These are phyloP conservation scores for Magnusiomyces sp. DNA, from an alignment of 1,139 yeast species.

Conservation along the genomic window DNA sequence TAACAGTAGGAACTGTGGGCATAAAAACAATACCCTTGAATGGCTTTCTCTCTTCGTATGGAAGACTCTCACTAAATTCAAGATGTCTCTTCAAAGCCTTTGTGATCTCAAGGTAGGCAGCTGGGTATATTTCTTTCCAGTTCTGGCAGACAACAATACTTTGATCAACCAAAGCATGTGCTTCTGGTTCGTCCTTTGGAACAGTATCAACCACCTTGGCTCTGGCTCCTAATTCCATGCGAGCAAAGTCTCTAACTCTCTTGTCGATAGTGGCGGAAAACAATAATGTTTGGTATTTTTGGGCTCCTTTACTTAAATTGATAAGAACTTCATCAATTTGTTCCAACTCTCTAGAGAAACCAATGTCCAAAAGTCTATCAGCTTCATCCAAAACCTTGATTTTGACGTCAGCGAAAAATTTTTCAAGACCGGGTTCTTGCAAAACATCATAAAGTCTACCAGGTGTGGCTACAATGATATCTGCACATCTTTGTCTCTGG, in stretches of 20 bases:
- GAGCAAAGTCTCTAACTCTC: slow-evolving; percentile 58
- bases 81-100: slow-evolving; percentile 22
- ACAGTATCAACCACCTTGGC: slow-evolving; percentile 71
- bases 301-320: slow-evolving; percentile 26
- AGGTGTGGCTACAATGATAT: slow-evolving; percentile 80
- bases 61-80: slow-evolving; percentile 23
- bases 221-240: slow-evolving; percentile 51
- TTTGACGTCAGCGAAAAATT: slow-evolving; percentile 46
- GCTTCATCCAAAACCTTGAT: slow-evolving; percentile 83
- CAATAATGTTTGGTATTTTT: slow-evolving; percentile 51
- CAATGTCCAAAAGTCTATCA: slow-evolving; percentile 69
- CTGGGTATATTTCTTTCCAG: slow-evolving; percentile 32
- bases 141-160: slow-evolving; percentile 43
- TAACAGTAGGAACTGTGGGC: slow-evolving; percentile 68
- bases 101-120: slow-evolving; percentile 27
- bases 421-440: slow-evolving; percentile 37
- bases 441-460: slow-evolving; percentile 68
- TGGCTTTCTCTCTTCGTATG: slow-evolving; percentile 22
- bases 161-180: slow-evolving; percentile 70
- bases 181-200: slow-evolving; percentile 63
- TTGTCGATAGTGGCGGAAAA: slow-evolving; percentile 85
- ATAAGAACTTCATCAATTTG: slow-evolving; percentile 45
- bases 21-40: slow-evolving; percentile 77
- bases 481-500: slow-evolving; percentile 27
- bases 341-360: slow-evolving; percentile 58